phyloP scores from a whole-genome alignment of 768 basidiomycete genomes.

The Paxillus ammoniavirescens region DNA sequence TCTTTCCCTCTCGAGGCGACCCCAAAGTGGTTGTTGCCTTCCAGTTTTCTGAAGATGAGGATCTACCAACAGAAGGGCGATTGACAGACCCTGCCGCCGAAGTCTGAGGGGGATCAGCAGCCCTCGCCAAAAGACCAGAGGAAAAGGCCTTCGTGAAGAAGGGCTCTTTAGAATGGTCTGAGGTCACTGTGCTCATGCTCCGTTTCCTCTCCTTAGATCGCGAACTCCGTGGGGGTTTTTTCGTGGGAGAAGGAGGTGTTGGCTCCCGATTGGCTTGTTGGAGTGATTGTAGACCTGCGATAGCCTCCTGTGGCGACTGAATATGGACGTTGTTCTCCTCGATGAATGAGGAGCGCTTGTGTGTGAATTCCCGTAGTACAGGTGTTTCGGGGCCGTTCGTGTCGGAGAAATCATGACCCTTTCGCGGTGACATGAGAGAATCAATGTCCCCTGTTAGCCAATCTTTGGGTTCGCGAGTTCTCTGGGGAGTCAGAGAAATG shows the following conservation, averaged over 20 bases:
- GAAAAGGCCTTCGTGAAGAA: constrained; percentile 4
- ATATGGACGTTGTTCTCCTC: constrained; percentile 40
- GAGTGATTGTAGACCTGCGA: constrained; percentile 20
- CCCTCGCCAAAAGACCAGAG: constrained; percentile 2
- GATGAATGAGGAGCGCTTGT: constrained; percentile 69
- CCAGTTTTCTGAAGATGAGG: constrained; percentile 47
- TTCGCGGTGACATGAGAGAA: constrained; percentile 22
- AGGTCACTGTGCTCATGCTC: constrained; percentile 3
- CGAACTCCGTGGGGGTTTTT: constrained; percentile 21
- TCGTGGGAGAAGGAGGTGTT: constrained; percentile 21
- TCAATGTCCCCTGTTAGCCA: constrained; percentile 76
- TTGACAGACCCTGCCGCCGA: background rate
- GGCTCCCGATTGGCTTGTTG: constrained; percentile 1
- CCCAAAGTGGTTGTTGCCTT: constrained; percentile 36
- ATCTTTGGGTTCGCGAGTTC: constrained; percentile 44
- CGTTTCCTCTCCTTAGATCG: constrained; percentile 37
- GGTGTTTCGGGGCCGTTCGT: constrained; percentile 35
- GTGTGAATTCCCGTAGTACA: constrained; percentile 65
- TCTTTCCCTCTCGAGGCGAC: constrained; percentile 27
- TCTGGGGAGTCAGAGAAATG: constrained; percentile 12
- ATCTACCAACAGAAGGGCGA: constrained; percentile 12
- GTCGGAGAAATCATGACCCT: constrained; percentile 15
- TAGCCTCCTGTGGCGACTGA: constrained; percentile 34
- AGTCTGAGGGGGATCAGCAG: constrained; percentile 12
- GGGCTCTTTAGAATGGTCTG: constrained; percentile 7